These are phyloP conservation scores for Penicillium sp. DNA, from an alignment of 2,329 filamentous ascomycete species.

Conservation along the genomic window DNA sequence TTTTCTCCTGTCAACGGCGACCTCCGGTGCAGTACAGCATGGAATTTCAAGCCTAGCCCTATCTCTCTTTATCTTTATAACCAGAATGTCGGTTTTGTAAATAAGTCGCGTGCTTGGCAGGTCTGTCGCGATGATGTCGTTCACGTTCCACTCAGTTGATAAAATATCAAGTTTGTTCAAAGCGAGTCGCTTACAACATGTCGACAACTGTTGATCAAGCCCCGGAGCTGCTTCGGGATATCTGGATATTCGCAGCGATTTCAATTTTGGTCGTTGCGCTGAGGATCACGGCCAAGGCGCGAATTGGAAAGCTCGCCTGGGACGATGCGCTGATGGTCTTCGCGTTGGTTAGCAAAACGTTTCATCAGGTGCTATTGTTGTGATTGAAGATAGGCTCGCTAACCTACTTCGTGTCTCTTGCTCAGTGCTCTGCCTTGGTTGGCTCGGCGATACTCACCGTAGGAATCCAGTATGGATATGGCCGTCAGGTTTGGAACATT, in stretches of 20 bases:
- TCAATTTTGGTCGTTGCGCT: constrained; percentile 17
- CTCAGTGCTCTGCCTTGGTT: constrained; percentile 18
- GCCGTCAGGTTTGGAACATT: constrained; percentile 15
- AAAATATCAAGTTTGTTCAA: neutral
- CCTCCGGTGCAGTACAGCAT: neutral
- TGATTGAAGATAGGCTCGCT: neutral
- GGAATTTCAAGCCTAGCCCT: neutral
- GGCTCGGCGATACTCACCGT: constrained; percentile 22
- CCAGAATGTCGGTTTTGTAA: neutral
- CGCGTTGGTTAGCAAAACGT: constrained; percentile 20
- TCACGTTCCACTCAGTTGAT: neutral
- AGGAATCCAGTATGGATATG: constrained; percentile 20
- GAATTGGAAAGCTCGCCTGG: constrained; percentile 19
- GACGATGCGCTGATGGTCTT: constrained; percentile 24
- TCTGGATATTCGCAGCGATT: constrained; percentile 20
- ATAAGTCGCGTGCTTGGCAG: neutral
- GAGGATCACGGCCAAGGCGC: constrained; percentile 20
- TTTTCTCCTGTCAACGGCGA: neutral
- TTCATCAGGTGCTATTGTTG: neutral
- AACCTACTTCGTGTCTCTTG: neutral
- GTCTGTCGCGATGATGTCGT: neutral
- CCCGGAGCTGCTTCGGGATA: constrained; percentile 18
- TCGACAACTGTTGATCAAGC: constrained; percentile 2
- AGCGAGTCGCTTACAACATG: neutral
- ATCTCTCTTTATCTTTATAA: neutral